Evolutionary conservation across 2,329 filamentous ascomycete genomes (phyloP).

Genomic region (Chaetomiaceae sp.): DNA sequence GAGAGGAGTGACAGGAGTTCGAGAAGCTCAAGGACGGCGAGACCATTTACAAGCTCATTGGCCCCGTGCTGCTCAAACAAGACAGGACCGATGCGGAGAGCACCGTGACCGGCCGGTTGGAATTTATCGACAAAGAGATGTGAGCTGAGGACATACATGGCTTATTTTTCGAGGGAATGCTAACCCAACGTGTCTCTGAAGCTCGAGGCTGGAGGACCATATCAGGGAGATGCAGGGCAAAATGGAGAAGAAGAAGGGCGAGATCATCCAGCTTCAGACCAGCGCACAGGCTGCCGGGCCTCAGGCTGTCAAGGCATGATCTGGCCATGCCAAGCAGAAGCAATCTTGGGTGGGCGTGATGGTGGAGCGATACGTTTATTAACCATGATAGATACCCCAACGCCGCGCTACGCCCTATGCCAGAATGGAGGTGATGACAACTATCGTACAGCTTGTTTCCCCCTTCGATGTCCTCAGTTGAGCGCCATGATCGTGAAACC

Average conservation of each 20-base stretch:
- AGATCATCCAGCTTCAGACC: slow-evolving; percentile 54
- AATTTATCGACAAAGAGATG: slow-evolving; percentile 95
- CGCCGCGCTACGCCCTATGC: slow-evolving; percentile 16
- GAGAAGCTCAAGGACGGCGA: slow-evolving; percentile 70
- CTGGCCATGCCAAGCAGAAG: background rate
- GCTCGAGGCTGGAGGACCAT: slow-evolving; percentile 40
- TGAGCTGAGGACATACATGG: slow-evolving; percentile 40
- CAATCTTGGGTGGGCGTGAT: background rate
- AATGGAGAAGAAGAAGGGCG: slow-evolving; percentile 54
- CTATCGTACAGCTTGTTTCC: slow-evolving; percentile 15
- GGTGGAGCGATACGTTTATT: background rate
- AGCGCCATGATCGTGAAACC: slow-evolving; percentile 36
- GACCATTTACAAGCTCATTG: slow-evolving; percentile 92
- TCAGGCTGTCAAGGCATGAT: slow-evolving; percentile 28
- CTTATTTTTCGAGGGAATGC: background rate
- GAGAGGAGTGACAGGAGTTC: slow-evolving; percentile 62
- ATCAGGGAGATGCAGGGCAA: slow-evolving; percentile 54
- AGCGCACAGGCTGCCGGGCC: slow-evolving; percentile 41
- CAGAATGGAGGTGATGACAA: slow-evolving; percentile 18
- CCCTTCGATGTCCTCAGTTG: slow-evolving; percentile 26
- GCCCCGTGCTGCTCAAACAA: slow-evolving; percentile 90
- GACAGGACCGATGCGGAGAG: slow-evolving; percentile 85
- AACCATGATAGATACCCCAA: slow-evolving; percentile 16
- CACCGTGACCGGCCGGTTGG: slow-evolving; percentile 83
- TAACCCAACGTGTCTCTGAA: slow-evolving; percentile 19